A percentile compares a stretch with the other conserved stretches of the same genome.
These are phyloP conservation scores for Fusarium graminum DNA, from an alignment of 2,329 filamentous ascomycete species.

Conservation along the genomic window DNA sequence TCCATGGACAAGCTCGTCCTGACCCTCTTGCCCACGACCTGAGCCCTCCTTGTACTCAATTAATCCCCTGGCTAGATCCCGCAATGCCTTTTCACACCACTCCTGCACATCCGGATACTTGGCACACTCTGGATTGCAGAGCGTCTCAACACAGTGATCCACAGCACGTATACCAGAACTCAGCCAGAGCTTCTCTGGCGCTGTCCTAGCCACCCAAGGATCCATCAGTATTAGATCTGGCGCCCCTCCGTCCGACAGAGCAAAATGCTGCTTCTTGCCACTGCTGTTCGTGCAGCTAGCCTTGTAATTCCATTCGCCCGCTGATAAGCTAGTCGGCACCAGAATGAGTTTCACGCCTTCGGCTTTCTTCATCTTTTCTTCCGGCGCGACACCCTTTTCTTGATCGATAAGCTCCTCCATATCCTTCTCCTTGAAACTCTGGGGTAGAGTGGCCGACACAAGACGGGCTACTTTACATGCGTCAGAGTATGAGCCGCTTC, in stretches of 20 bases:
- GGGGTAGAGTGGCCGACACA: slow-evolving; percentile 3
- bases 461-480: slow-evolving; percentile 26
- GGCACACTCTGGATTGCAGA: slow-evolving; percentile 18
- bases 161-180: slow-evolving; percentile 27
- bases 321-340: slow-evolving; percentile 17
- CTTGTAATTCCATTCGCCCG: slow-evolving; percentile 23
- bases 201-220: slow-evolving; percentile 18
- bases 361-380: slow-evolving; percentile 18
- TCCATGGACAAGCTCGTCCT: slow-evolving; percentile 1
- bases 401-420: slow-evolving; percentile 22
- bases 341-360: slow-evolving; percentile 13
- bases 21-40: neutral
- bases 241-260: slow-evolving; percentile 7
- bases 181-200: slow-evolving; percentile 6
- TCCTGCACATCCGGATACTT: slow-evolving; percentile 8
- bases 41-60: slow-evolving; percentile 22
- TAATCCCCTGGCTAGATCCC: slow-evolving; percentile 1
- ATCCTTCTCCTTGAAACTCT: slow-evolving; percentile 4
- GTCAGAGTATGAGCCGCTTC: slow-evolving; percentile 23
- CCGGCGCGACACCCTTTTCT: slow-evolving; percentile 6
- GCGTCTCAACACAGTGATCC: slow-evolving; percentile 18
- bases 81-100: slow-evolving; percentile 19
- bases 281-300: slow-evolving; percentile 25
- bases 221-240: slow-evolving; percentile 30
- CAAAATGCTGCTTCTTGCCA: slow-evolving; percentile 25